These are phyloP conservation scores for Penicillium sp. DNA, from an alignment of 2,329 filamentous ascomycete species.

Conservation along the genomic window DNA sequence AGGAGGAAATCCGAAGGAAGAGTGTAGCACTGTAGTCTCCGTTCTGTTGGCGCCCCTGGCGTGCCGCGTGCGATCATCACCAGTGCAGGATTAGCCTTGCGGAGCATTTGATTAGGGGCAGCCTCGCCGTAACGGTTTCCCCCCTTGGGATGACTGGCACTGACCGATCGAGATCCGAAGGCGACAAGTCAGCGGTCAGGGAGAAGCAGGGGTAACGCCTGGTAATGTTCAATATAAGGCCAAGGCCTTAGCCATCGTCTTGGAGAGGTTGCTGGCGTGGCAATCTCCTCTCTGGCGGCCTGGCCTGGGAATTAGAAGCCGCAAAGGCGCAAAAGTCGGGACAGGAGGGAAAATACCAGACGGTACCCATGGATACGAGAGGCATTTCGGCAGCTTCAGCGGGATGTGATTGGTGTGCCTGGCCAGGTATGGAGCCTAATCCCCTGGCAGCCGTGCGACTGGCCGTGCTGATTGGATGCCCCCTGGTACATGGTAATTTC, in stretches of 20 bases:
- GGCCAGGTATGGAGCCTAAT: conserved; percentile 12
- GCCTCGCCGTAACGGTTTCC: conserved; percentile 5
- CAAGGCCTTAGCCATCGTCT: neutral
- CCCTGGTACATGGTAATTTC: conserved; percentile 26
- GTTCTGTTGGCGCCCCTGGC: conserved; percentile 11
- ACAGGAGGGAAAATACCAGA: neutral
- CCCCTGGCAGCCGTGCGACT: conserved; percentile 1
- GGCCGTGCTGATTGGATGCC: conserved; percentile 28
- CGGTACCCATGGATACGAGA: conserved; percentile 24
- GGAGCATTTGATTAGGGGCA: conserved; percentile 6
- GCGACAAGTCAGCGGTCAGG: neutral
- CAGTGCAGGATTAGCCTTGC: conserved; percentile 16
- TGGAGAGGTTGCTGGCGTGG: neutral
- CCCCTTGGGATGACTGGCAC: conserved; percentile 9
- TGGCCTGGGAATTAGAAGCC: neutral
- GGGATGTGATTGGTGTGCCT: conserved; percentile 36
- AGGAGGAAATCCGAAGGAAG: neutral
- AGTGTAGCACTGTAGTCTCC: neutral
- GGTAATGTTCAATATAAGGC: neutral
- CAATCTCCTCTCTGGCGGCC: neutral
- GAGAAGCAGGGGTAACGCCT: neutral
- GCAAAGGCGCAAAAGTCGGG: neutral
- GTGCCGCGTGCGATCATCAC: conserved; percentile 17
- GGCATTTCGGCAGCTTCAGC: conserved; percentile 18
- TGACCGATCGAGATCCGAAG: neutral